A percentile compares a stretch with the other conserved stretches of the same genome.
phyloP scores from a whole-genome alignment of 208 protist species.

The Trypanosoma theileri region DNA sequence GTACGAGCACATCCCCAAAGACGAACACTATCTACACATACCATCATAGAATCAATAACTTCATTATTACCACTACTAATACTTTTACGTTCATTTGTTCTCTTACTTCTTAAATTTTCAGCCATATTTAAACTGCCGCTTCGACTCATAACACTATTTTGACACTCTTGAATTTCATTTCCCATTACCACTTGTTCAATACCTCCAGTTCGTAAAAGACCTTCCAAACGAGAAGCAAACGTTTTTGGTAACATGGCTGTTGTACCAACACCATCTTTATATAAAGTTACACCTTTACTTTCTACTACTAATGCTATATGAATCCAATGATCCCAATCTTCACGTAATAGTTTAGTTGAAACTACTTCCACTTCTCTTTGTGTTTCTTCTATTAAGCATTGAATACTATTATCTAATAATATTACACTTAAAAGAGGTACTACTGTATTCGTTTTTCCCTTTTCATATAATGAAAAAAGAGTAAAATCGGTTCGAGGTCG shows the following conservation, averaged over 20 bases:
- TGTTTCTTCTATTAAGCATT: constrained; percentile 22
- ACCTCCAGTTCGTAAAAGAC: constrained; percentile 14
- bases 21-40: constrained; percentile 43
- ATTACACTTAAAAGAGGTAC: constrained; percentile 24
- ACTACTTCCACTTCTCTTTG: constrained; percentile 7
- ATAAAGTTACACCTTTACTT: constrained; percentile 34
- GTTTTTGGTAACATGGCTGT: constrained; percentile 26
- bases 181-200: constrained; percentile 21
- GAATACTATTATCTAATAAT: constrained; percentile 18
- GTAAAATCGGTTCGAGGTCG: constrained; percentile 33
- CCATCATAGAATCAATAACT: constrained; percentile 21
- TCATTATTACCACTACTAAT: constrained; percentile 3
- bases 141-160: no score
- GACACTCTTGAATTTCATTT: background rate
- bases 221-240: constrained; percentile 18
- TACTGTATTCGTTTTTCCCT: background rate
- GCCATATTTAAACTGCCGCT: no score
- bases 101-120: background rate
- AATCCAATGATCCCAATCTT: constrained; percentile 58
- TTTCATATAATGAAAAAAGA: constrained; percentile 38
- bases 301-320: constrained; percentile 58
- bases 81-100: constrained; percentile 1
- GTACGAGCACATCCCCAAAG: constrained; percentile 37
- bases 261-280: constrained; percentile 40
- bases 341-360: constrained; percentile 25